Base-by-base conservation (phyloP, 2,329 filamentous ascomycete species). In the Lecanoromycetidae sp. region DNA sequence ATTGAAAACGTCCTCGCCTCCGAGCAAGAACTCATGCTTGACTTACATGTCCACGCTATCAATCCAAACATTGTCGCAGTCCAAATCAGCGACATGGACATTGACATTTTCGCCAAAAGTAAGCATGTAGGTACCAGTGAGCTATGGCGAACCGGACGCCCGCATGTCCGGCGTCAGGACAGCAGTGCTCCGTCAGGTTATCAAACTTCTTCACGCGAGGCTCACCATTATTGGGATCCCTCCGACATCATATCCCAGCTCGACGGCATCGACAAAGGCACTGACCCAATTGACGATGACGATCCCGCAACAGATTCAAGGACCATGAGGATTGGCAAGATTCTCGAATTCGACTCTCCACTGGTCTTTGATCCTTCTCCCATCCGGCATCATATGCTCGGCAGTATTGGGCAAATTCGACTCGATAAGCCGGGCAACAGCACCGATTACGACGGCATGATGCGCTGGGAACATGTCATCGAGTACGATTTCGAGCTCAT, bases 61-160 rank as follows among this genome's bases (percentile, higher is more conserved):
- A 98, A 98, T 61, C 88, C 90, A 1, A 98, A 96, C 57, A 80
- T 95, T 33, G 83, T 96, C 32, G 80, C 87, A 2, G 83, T 98
- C 34, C 83, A 83, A 2, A 79, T 98, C 30, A 80, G 84, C 53
- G 80, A 88, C 38, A 82, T 93, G 60, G 87, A 96, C 61, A 73
- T 96, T 48, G 87, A 93, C 58, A 76, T 98, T 26, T 96, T 96
- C 64, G 91, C 91, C 25, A 94, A 93, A 65, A 95, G 87, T 50
- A 86, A 84, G 51, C 84, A 90, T 60, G 84, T 90, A 10, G 84
- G 85, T n/a, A 71, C 69, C 9, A 72, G 75, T 46, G 62, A 62
- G 27, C 55, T 66, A 13, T 66, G 64, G 65, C 60, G 62, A 9
- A 60, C 63, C 33, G 53, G 9, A 52, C 57, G 3, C 9, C 54